Evolutionary conservation across 345 rosid species (phyloP).

Genomic region (Schrenkiella parvula): DNA sequence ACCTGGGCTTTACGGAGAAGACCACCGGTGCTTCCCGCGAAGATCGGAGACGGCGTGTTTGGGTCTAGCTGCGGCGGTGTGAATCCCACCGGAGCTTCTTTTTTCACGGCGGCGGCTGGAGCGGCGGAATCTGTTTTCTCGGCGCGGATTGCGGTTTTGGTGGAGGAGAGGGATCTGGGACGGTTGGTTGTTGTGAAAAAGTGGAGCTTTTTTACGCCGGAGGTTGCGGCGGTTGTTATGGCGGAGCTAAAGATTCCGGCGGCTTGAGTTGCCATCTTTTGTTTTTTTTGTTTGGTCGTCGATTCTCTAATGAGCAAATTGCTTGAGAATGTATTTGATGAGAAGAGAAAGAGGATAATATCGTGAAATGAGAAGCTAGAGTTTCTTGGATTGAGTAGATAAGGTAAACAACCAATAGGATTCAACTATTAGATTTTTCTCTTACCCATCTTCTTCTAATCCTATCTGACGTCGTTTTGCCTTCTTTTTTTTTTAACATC

Average conservation of each 20-base stretch:
- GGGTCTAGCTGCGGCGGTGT: slow-evolving; percentile 81
- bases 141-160: slow-evolving; percentile 36
- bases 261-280: slow-evolving; percentile 68
- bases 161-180: slow-evolving; percentile 39
- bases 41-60: slow-evolving; percentile 88
- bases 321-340: background rate
- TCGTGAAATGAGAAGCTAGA: slow-evolving; percentile 28
- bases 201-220: slow-evolving; percentile 37
- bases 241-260: slow-evolving; percentile 58
- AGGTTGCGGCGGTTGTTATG: slow-evolving; percentile 43
- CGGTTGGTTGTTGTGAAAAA: slow-evolving; percentile 42
- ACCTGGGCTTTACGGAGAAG: slow-evolving; percentile 77
- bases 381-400: slow-evolving; percentile 29
- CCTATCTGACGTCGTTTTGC: slow-evolving; percentile 12
- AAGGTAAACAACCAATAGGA: slow-evolving; percentile 36
- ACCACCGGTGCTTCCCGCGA: slow-evolving; percentile 87
- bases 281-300: background rate
- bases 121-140: slow-evolving; percentile 41
- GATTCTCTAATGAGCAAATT: background rate
- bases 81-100: slow-evolving; percentile 75
- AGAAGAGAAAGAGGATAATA: slow-evolving; percentile 14
- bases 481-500: background rate
- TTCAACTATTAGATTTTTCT: slow-evolving; percentile 32
- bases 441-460: slow-evolving; percentile 17
- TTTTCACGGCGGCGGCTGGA: slow-evolving; percentile 27